These are phyloP conservation scores for Russula sp. DNA, from an alignment of 768 basidiomycete genomes.

Conservation along the genomic window DNA sequence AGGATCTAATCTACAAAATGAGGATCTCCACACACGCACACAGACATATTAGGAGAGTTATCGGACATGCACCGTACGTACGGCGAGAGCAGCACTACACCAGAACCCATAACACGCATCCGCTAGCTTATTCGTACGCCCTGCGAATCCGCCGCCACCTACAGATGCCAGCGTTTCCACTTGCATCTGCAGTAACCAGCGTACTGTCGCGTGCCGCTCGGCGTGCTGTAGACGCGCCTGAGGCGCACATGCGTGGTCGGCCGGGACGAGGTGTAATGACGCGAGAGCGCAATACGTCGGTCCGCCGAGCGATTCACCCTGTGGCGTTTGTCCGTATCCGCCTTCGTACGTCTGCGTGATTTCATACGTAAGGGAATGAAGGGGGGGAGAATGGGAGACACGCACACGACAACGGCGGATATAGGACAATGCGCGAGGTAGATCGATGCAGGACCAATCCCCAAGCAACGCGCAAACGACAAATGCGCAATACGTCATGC, in stretches of 20 bases:
- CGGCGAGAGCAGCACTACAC: conserved; percentile 79
- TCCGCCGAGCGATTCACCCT: conserved; percentile 90
- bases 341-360: conserved; percentile 78
- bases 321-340: conserved; percentile 81
- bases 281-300: conserved; percentile 92
- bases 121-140: conserved; percentile 80
- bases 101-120: conserved; percentile 98
- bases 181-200: conserved; percentile 80
- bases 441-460: conserved; percentile 74
- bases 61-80: conserved; percentile 35
- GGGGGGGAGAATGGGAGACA: background rate
- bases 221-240: conserved; percentile 33
- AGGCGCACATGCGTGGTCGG: conserved; percentile 30
- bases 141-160: conserved; percentile 84
- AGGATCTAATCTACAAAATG: conserved; percentile 56
- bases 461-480: conserved; percentile 74
- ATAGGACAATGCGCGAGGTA: conserved; percentile 58
- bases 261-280: conserved; percentile 54
- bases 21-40: background rate
- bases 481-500: conserved; percentile 86
- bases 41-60: background rate
- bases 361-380: background rate
- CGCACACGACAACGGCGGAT: conserved; percentile 71
- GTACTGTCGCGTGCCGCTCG: conserved; percentile 55
- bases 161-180: conserved; percentile 33